Evolutionary conservation across 1,284 basidiomycete genomes (phyloP), one percentile per base, ranked within the genome.

Genomic region (Malassezia arunalokei): DNA sequence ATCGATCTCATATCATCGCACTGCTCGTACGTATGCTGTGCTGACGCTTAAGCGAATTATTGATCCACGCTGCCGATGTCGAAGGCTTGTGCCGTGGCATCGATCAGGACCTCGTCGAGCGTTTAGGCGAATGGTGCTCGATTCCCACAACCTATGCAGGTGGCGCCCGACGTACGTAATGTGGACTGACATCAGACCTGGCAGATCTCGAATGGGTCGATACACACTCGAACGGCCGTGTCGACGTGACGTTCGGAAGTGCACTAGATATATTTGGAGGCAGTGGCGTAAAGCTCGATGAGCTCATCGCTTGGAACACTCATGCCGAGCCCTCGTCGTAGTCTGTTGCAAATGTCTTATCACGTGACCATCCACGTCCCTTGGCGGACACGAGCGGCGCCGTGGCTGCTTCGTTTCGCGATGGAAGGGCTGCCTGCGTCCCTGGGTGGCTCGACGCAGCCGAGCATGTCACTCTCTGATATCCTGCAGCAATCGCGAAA

Each of bases 71-170:
- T 0, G 94, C 94, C 5, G 94, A 98, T 65, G 90, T 98, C 4
- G 94, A 99, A 74, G 94, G 94, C 0, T 76, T 98, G 30, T 98
- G 94, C 74, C 83, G 90, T 76, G 94, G 94, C 0, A 91, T 98
- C 55, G 94, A 99, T 71, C 82, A 89, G 71, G 82, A 85, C 28
- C 80, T 99, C 6, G 92, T 98, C 6, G 62, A 76, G 59, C 83
- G 91, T 87, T 81, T 99, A 1, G 91, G 89, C 2, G 79, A 91
- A 75, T 98, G 92, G 92, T 83, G 83, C 5, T 79, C 75, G 2
- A 86, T 96, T 61, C 89, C 90, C 0, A 88, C 87, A 1, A 98
- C 94, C 4, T 99, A 98, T 73, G 94, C 94, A 0, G 94, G 94
- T 1, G 94, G 94, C 7, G 94, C 94, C 3, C 86, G 84, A 77